Base-by-base conservation (phyloP, 805 yeast species). In the Clavispora santaluciae region DNA sequence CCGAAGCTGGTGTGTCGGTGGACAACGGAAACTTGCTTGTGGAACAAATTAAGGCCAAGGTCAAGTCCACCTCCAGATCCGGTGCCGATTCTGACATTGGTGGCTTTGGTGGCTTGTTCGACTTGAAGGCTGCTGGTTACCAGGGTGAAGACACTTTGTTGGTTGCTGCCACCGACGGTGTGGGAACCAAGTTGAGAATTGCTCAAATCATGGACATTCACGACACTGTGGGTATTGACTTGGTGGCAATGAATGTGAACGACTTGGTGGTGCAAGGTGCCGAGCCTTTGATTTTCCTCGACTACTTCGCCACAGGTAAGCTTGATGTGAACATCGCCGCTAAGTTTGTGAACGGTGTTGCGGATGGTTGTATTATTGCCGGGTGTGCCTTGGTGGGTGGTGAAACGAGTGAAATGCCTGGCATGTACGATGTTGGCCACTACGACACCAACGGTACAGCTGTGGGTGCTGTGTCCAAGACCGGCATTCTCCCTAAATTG, bases 391-490 rank as follows among this genome's bases (percentile, higher is more conserved):
- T 93, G 43, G 96, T 93, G 40, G 99, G 99, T 42, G 99, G 99
- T 51, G 99, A 93, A 68, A 93, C 99, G 28, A 85, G 95, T 40
- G 99, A 93, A 73, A 93, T 93, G 99, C 99, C 99, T 21, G 99
- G 99, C 50, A 87, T 93, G 86, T 93, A 93, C 58, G 86, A 83
- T 44, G 88, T 81, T 42, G 95, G 95, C 24, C 98, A 93, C 66
- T 93, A 93, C 60, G 99, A 93, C 65, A 90, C 96, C 45, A 93
- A 91, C 59, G 99, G 99, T 65, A 95, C 99, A 26, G 95, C 97
- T 40, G 90, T 93, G 33, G 99, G 99, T 57, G 99, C 99, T 11
- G 97, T 93, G 5, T 69, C 77, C 51, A 87, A 84, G 56, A 65
- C 69, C 42, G 74, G 77, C 45, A 78, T 93, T 36, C 71, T 93